Evolutionary conservation across 164 flowering plant species (phyloP).

Genomic region (Akebia trifoliata): DNA sequence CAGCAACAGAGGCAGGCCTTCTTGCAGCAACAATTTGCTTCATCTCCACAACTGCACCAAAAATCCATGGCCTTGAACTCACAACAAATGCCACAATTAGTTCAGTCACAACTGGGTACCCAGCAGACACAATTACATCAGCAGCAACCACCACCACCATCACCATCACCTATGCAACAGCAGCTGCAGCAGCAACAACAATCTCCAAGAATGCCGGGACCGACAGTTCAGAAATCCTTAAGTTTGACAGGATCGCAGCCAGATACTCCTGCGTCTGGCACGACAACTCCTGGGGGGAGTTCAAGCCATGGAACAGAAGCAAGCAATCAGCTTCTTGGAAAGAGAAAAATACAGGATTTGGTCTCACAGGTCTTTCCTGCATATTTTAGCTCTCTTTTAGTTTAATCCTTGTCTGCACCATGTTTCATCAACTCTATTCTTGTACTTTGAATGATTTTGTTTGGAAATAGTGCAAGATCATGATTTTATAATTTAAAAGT

Average conservation of each 20-base stretch:
- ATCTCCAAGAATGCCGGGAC: constrained; percentile 67
- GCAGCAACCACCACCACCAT: constrained; percentile 28
- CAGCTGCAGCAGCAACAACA: constrained; percentile 44
- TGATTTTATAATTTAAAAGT: background rate
- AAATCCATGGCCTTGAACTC: constrained; percentile 47
- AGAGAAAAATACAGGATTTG: constrained; percentile 89
- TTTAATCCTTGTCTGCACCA: background rate
- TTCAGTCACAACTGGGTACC: constrained; percentile 21
- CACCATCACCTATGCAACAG: constrained; percentile 31
- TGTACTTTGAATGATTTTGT: background rate
- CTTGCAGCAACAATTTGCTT: constrained; percentile 65
- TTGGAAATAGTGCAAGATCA: background rate
- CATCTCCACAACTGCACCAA: constrained; percentile 59
- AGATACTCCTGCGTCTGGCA: constrained; percentile 81
- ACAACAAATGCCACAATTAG: constrained; percentile 48
- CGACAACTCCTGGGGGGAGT: constrained; percentile 89
- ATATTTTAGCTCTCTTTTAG: background rate
- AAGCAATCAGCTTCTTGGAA: constrained; percentile 86
- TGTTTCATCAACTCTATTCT: background rate
- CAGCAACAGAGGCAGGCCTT: constrained; percentile 54
- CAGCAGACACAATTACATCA: constrained; percentile 27
- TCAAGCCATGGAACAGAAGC: constrained; percentile 95
- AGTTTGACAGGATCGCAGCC: constrained; percentile 94
- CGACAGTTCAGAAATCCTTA: constrained; percentile 63
- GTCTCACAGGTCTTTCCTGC: constrained; percentile 80